Conservation (phyloP, 2,329 filamentous ascomycete genomes). For the Dendryphion nanum region DNA sequence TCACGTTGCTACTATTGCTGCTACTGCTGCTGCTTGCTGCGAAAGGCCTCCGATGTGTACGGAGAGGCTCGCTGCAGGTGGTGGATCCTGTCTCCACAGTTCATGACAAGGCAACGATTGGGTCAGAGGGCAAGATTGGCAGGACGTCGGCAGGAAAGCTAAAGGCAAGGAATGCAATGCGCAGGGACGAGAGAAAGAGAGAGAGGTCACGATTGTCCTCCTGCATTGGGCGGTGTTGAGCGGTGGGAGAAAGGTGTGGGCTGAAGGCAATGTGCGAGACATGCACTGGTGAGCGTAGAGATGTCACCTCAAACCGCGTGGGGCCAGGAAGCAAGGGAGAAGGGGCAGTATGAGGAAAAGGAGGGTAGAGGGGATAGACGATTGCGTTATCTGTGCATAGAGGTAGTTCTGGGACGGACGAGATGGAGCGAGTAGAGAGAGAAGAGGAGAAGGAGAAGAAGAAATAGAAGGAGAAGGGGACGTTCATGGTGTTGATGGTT, state of each 20-base stretch:
- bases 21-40: no score
- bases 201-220: background rate
- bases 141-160: constrained; percentile 9
- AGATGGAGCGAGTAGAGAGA: background rate
- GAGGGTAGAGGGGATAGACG: background rate
- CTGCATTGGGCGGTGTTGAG: constrained; percentile 25
- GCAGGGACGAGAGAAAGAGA: constrained; percentile 6
- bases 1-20: no score
- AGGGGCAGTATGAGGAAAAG: background rate
- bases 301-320: constrained; percentile 23
- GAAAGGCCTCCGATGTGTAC: no score
- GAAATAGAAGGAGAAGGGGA: background rate
- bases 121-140: constrained; percentile 8
- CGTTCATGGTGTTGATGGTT: constrained; percentile 1
- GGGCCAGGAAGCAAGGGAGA: no score
- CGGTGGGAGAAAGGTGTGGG: constrained; percentile 15
- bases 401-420: no score
- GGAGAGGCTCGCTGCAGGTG: no score
- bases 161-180: constrained; percentile 35
- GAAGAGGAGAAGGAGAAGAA: background rate
- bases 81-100: no score
- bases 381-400: no score
- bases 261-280: constrained; percentile 34
- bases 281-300: constrained; percentile 8
- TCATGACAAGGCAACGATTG: constrained; percentile 12